phyloP scores from a whole-genome alignment of 352 stramenopile species.

The Pythium brachiatum region DNA sequence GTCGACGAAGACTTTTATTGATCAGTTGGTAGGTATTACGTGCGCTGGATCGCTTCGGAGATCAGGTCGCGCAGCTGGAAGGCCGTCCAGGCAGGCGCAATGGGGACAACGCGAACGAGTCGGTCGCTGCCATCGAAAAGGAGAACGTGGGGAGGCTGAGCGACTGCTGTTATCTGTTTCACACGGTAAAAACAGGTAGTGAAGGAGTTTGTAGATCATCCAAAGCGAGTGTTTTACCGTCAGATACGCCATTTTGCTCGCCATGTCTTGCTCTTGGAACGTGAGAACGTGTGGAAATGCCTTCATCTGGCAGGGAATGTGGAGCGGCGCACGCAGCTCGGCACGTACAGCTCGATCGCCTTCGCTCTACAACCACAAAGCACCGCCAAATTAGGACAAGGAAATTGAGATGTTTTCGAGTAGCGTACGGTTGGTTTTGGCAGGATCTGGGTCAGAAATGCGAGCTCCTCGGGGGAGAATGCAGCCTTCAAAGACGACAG shows the following conservation, averaged over 20 bases:
- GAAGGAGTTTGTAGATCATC: neutral
- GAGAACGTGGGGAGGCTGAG: constrained; percentile 41
- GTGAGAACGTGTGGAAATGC: constrained; percentile 31
- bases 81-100: constrained; percentile 37
- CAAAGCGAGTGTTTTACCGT: neutral
- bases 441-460: constrained; percentile 22
- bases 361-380: neutral
- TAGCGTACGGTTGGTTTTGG: constrained; percentile 14
- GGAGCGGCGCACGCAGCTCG: constrained; percentile 38
- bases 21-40: neutral
- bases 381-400: no score
- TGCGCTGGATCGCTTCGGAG: neutral
- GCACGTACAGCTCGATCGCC: constrained; percentile 9
- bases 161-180: constrained; percentile 35
- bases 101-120: constrained; percentile 31
- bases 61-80: constrained; percentile 43
- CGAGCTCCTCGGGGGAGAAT: constrained; percentile 19
- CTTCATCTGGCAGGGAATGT: constrained; percentile 41
- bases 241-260: neutral
- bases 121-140: constrained; percentile 35
- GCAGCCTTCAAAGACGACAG: constrained; percentile 5
- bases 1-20: constrained; percentile 81
- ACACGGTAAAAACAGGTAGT: neutral
- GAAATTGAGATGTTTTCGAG: neutral
- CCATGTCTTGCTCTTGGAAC: constrained; percentile 26